Base-by-base conservation (phyloP, 805 yeast species). In the Metschnikowia bowlesiae region DNA sequence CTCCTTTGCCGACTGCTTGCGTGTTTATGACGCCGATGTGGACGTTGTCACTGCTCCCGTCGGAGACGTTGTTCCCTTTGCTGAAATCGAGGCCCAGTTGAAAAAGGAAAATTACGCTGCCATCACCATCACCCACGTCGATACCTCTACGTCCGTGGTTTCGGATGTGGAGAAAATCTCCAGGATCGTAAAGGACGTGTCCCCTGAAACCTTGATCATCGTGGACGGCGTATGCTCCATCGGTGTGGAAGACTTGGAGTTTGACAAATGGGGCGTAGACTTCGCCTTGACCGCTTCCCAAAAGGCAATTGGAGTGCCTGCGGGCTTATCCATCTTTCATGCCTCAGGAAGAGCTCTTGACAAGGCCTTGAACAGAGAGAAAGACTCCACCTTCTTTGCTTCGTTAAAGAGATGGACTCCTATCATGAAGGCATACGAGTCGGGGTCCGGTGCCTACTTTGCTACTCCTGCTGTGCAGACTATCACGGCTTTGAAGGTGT, bases 391-490 rank as follows among this genome's bases (percentile, higher is more conserved):
- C 18, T 86, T 72, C 66, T 89, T 82, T 66, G 85, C 90, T 41
- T 83, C 86, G 40, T 73, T 92, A 62, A 78, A 83, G 64, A 83
- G 82, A 71, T 91, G 98, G 98, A 68, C 83, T 44, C 97, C 97
- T 38, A 79, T 91, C 64, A 83, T 91, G 90, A 72, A 79, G 64
- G 87, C 89, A 39, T 89, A 89, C 71, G 97, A 91, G 74, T 67
- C 80, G 44, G 91, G 91, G 44, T 75, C 78, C 56, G 82, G 80
- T 14, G 87, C 91, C 8, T 94, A 91, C 74, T 92, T 89, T 65
- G 96, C 97, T n/a, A 92, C 97, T 7, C 97, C 97, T n/a, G 87
- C 97, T 0, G 85, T 88, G 42, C 97, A 89, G 71, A 78, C 87
- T 53, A 74, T 92, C 53, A 87, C 87, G 62, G 91, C 97, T 13